phyloP scores from a whole-genome alignment of 2,329 filamentous ascomycete genomes.

The Nemania diffusa region DNA sequence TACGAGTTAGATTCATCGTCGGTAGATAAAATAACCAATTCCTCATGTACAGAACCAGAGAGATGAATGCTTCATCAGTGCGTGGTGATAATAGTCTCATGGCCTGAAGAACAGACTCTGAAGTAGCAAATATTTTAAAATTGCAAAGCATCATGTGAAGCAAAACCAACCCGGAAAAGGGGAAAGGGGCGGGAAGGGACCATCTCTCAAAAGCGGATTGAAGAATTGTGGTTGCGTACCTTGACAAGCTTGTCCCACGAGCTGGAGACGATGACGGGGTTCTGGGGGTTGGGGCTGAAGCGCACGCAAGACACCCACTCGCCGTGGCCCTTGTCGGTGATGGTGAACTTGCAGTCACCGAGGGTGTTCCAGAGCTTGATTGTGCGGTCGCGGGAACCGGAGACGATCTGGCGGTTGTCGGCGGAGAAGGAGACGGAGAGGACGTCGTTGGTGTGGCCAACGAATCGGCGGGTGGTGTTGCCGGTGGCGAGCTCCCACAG shows the following conservation, averaged over 20 bases:
- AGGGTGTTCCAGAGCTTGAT: conserved; percentile 99
- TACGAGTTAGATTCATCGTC: conserved; percentile 42
- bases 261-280: conserved; percentile 98
- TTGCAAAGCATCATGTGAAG: conserved; percentile 91
- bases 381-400: conserved; percentile 95
- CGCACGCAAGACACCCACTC: conserved; percentile 99
- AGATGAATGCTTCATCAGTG: conserved; percentile 70
- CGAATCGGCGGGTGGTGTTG: conserved; percentile 96
- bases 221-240: conserved; percentile 70
- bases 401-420: conserved; percentile 99
- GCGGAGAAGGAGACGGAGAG: conserved; percentile 99
- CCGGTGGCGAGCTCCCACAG: conserved; percentile 99
- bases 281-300: conserved; percentile 99
- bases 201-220: conserved; percentile 20
- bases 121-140: conserved; percentile 99
- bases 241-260: conserved; percentile 99
- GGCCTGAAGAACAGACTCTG: conserved; percentile 85
- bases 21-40: not conserved
- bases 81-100: conserved; percentile 98
- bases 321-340: conserved; percentile 99
- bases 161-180: conserved; percentile 12
- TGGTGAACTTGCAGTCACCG: conserved; percentile 99
- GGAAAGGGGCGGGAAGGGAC: conserved; percentile 5
- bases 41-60: conserved; percentile 4
- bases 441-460: conserved; percentile 99